Percentiles rank a stretch among this genome's conserved stretches.
These are phyloP conservation scores for Neurospora sp. DNA, from an alignment of 495 filamentous ascomycete species.

Conservation along the genomic window DNA sequence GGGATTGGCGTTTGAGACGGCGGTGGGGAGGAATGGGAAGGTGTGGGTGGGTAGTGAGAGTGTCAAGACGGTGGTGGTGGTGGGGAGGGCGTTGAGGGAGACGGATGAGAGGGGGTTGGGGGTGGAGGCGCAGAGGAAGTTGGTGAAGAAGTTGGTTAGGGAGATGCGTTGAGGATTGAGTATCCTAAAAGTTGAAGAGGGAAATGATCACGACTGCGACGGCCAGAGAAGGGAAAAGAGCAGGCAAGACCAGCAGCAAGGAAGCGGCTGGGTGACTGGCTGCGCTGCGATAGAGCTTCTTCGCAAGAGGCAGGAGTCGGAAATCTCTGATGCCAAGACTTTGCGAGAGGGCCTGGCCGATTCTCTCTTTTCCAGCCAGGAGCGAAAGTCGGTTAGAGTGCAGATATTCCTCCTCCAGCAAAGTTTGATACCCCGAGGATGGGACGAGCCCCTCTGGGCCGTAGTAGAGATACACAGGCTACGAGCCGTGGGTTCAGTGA, in stretches of 20 bases:
- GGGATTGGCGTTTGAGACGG: slow-evolving; percentile 77
- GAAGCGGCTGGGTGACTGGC: background rate
- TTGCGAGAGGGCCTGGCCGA: background rate
- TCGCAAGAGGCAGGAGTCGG: background rate
- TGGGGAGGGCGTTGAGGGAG: slow-evolving; percentile 71
- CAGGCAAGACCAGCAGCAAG: background rate
- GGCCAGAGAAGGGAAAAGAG: background rate
- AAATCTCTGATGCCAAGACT: background rate
- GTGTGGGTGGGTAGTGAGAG: slow-evolving; percentile 79
- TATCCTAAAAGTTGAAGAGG: too few species aligned
- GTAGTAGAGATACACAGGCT: background rate
- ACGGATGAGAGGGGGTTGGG: slow-evolving; percentile 60
- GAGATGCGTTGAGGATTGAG: slow-evolving; percentile 32
- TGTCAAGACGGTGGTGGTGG: slow-evolving; percentile 53
- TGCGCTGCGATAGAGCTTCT: background rate
- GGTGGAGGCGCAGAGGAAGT: slow-evolving; percentile 66
- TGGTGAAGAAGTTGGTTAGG: slow-evolving; percentile 56
- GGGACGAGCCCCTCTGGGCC: background rate
- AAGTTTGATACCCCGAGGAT: background rate
- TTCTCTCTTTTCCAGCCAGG: background rate
- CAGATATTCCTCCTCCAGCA: background rate
- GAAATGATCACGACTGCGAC: background rate
- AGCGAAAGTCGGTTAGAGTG: background rate
- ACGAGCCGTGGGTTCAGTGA: background rate
- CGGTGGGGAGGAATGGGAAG: slow-evolving; percentile 87